phyloP scores from a whole-genome alignment of 768 basidiomycete species.

The Xerocomellus intermedius region DNA sequence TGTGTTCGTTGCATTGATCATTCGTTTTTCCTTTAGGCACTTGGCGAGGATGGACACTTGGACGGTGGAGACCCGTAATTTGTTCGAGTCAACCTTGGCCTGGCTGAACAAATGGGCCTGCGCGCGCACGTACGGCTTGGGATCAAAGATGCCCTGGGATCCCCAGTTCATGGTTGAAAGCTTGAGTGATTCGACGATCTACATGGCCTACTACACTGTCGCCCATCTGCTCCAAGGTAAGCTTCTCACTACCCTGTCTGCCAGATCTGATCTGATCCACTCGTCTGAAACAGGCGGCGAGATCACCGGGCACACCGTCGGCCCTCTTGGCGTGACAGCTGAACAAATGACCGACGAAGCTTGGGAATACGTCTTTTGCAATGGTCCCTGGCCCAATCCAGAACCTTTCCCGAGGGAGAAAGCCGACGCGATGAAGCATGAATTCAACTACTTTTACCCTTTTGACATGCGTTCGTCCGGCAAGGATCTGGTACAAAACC shows the following conservation, averaged over 20 bases:
- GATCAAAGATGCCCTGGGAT: slow-evolving; percentile 96
- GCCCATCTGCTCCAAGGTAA: slow-evolving; percentile 88
- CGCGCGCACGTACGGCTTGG: slow-evolving; percentile 95
- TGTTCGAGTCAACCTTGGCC: slow-evolving; percentile 85
- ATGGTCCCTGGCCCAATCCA: slow-evolving; percentile 70
- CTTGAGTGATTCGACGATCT: slow-evolving; percentile 95
- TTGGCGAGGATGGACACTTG: slow-evolving; percentile 88
- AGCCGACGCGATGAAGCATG: slow-evolving; percentile 80
- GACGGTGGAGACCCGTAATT: slow-evolving; percentile 86
- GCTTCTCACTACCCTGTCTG: slow-evolving; percentile 14
- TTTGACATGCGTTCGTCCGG: slow-evolving; percentile 97
- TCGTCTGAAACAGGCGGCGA: slow-evolving; percentile 48
- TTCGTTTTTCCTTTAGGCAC: slow-evolving; percentile 45
- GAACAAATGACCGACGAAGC: slow-evolving; percentile 97
- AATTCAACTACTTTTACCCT: slow-evolving; percentile 97
- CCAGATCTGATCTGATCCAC: slow-evolving; percentile 8
- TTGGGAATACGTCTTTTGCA: slow-evolving; percentile 91
- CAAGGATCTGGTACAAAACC: slow-evolving; percentile 95
- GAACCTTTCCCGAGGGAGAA: slow-evolving; percentile 72
- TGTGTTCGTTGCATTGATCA: not conserved
- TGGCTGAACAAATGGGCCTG: slow-evolving; percentile 99
- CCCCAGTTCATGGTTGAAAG: slow-evolving; percentile 95
- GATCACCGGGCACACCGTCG: slow-evolving; percentile 75
- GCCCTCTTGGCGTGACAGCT: slow-evolving; percentile 79
- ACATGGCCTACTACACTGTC: slow-evolving; percentile 98